Evolutionary conservation across 192 early-diverging fungal genomes (phyloP), one percentile per base, ranked within the genome.

Genomic region (Coemansia sp.): DNA sequence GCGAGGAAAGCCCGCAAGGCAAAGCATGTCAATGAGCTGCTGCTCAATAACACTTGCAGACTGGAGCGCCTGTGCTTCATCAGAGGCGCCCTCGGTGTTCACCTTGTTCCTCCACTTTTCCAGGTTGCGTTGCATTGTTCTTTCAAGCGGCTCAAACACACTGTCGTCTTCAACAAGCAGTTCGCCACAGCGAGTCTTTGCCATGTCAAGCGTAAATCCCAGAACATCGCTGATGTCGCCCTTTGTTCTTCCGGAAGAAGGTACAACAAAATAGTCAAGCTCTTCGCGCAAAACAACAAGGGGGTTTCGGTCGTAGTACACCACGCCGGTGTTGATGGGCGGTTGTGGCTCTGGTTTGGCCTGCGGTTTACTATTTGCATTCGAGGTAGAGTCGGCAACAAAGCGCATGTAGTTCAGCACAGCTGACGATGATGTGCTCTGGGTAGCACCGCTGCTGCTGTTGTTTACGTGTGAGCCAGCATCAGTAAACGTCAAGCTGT

Each of bases 1-100:
- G 42, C 85, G 76, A 26, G 88, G 84, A 64, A 93, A 93, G 16
- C 90, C 92, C 45, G 90, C 89, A 48, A 90, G 82, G 66, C 90
- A 92, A 37, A 93, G 84, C 88, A 93, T 90, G 64, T 91, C 90
- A 42, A 93, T 91, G 32, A 93, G 82, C 83, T 93, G 92, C 71
- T 91, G 92, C 63, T 93, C 84, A 41, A 85, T 79, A 61, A 78
- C 70, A 36, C 74, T 77, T 42, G 75, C 76, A 1, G 71, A 73
- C 62, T 74, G 71, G 52, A 78, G 61, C 5, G 80, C 81, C 52
- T 77, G 73, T 0, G 81, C 72, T 32, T 83, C 76, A 61, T 77
- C 76, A 48, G 72, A 66, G 12, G 70, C 66, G 15, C 74, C 74
- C 70, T 83, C 81, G 18, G 69, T 49, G 75, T 59, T 69, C 59